Evolutionary conservation across 2,329 filamentous ascomycete genomes (phyloP), one percentile per base, ranked within the genome.

Genomic region (Microdochium bolleyi): DNA sequence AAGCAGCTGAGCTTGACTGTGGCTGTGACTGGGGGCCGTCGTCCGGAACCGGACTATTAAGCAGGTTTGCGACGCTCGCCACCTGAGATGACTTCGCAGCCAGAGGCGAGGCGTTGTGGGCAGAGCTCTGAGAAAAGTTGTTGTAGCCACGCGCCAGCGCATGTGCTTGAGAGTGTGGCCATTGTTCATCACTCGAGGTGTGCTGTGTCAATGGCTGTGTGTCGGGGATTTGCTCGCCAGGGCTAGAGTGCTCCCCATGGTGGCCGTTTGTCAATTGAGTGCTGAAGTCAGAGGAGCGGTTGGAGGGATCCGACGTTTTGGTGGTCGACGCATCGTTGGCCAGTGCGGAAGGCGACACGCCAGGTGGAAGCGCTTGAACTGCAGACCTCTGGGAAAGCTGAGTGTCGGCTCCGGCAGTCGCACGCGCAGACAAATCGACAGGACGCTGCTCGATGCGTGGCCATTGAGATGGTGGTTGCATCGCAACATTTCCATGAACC

Each of bases 301-400:
- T 73, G 16, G 87, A 90, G 5, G 83, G 80, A 56, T 88, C 84
- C 1, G 88, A 89, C 2, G 88, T 92, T 70, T 95, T 94, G n/a
- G 92, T 96, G 1, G 92, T 95, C 2, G 91, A 95, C 1, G 91
- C 92, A 62, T 95, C 91, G 61, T 97, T 96, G 51, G 85, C 73
- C 54, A 79, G 67, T 13, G 78, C 79, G 24, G 78, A 81, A 14
- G 81, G 81, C 3, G 80, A 81, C 51, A 82, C 71, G 3, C 79
- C 82, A 0, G 75, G 70, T 1, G 82, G 79, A 2, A 85, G 67
- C 21, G 79, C 72, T 16, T 80, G 83, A 48, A 85, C 68, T 1
- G 73, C 76, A 3, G 85, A 87, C 48, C 76, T 71, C 64, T 88
- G 87, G 1, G 87, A 88, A 22, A 84, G 73, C 55, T 83, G 80